These are phyloP conservation scores for Diaporthe velutina DNA, from an alignment of 2,329 filamentous ascomycete species.

Conservation along the genomic window DNA sequence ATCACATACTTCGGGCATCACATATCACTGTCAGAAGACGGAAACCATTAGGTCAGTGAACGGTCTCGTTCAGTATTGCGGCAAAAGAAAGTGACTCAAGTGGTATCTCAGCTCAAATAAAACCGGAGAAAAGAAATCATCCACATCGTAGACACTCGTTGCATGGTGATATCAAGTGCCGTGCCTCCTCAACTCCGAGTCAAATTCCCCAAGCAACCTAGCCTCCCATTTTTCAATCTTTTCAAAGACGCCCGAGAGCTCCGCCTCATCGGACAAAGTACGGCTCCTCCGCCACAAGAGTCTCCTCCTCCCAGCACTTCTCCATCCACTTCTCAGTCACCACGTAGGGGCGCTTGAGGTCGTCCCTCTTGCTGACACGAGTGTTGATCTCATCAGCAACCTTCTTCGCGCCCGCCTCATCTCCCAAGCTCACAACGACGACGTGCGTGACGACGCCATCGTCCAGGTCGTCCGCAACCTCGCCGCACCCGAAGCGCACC, in stretches of 20 bases:
- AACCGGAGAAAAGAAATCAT: not conserved
- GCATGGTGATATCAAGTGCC: not conserved
- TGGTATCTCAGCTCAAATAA: constrained; percentile 19
- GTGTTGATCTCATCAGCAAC: constrained; percentile 59
- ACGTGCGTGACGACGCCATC: constrained; percentile 78
- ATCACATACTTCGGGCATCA: not conserved
- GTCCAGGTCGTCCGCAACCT: constrained; percentile 62
- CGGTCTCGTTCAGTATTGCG: not conserved
- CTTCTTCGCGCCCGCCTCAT: constrained; percentile 54
- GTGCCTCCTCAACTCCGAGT: no score
- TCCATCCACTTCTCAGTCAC: constrained; percentile 81
- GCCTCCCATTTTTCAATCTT: no score
- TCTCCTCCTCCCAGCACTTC: constrained; percentile 84
- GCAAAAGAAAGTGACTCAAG: not conserved
- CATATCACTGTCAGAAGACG: not conserved
- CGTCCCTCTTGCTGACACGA: constrained; percentile 58
- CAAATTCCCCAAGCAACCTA: not conserved
- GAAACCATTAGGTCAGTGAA: not conserved
- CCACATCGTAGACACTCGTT: not conserved
- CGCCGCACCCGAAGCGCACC: constrained; percentile 78
- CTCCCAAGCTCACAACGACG: constrained; percentile 64
- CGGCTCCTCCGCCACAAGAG: constrained; percentile 82
- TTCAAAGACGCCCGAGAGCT: not conserved
- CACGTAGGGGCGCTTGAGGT: constrained; percentile 70
- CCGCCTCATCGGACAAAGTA: constrained; percentile 50